phyloP scores from a whole-genome alignment of 2,329 filamentous ascomycete species.

The Fusarium keratoplasticum region DNA sequence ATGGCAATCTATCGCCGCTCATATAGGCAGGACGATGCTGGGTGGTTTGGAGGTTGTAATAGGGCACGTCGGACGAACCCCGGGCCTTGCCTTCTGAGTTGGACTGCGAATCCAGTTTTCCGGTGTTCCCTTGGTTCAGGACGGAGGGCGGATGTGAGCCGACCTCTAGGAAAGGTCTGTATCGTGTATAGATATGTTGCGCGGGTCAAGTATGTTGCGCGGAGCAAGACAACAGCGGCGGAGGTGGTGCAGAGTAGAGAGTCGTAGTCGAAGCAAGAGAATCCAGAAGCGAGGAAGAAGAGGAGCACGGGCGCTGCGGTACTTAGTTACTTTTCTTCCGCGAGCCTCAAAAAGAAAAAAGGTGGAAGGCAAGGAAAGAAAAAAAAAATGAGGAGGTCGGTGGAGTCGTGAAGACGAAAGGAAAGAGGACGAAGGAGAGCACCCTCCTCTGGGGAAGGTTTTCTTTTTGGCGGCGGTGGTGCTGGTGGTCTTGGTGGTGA shows the following conservation, averaged over 20 bases:
- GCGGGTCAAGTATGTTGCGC: conserved; percentile 30
- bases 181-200: not conserved
- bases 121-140: conserved; percentile 65
- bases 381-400: conserved; percentile 35
- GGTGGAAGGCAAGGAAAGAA: conserved; percentile 46
- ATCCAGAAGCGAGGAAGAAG: not conserved
- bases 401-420: conserved; percentile 44
- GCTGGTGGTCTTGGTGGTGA: conserved; percentile 47
- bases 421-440: conserved; percentile 42
- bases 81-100: conserved; percentile 85
- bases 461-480: conserved; percentile 50
- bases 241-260: conserved; percentile 10
- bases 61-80: conserved; percentile 77
- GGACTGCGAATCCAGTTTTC: conserved; percentile 94
- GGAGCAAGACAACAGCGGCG: conserved; percentile 4
- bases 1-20: conserved; percentile 76
- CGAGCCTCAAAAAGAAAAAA: conserved; percentile 40
- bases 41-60: conserved; percentile 71
- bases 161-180: not conserved
- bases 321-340: not conserved
- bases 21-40: conserved; percentile 72
- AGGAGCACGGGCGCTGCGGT: not conserved
- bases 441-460: conserved; percentile 46
- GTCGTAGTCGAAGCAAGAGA: not conserved
- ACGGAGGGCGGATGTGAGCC: not conserved